A percentile compares a stretch with the other conserved stretches of the same genome.
Evolutionary conservation across 1,284 basidiomycete species (phyloP).

Genomic region (Apiotrichum brassicae): DNA sequence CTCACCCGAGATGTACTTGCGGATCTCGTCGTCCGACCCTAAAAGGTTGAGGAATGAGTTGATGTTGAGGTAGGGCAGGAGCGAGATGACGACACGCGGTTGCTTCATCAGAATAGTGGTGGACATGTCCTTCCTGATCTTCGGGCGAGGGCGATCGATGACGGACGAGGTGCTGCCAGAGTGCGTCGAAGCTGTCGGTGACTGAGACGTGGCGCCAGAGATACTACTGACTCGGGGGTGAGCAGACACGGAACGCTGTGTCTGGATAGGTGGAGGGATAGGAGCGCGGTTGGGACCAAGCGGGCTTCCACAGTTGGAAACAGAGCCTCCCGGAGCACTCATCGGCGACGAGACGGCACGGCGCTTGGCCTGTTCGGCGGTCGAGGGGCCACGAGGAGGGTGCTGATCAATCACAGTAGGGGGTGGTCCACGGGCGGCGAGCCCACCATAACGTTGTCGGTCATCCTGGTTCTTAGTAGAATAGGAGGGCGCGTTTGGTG

Average conservation of each 20-base stretch:
- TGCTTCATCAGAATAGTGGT: slow-evolving; percentile 22
- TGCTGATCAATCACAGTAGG: no score
- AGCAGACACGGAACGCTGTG: neutral
- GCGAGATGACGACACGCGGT: slow-evolving; percentile 29
- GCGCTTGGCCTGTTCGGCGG: no score
- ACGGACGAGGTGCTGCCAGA: slow-evolving; percentile 1
- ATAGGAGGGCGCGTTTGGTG: no score
- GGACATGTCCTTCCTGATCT: slow-evolving; percentile 2
- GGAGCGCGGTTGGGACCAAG: neutral
- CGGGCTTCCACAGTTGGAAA: neutral
- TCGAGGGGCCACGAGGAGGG: no score
- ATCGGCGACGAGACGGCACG: no score
- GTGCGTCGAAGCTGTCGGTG: neutral
- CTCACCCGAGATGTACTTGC: slow-evolving; percentile 40
- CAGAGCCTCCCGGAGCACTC: no score
- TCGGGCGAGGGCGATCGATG: slow-evolving; percentile 9
- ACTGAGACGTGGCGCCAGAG: neutral
- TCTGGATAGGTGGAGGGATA: neutral
- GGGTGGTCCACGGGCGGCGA: no score
- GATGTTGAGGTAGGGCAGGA: slow-evolving; percentile 38
- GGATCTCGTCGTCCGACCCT: slow-evolving; percentile 29
- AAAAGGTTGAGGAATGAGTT: slow-evolving; percentile 43
- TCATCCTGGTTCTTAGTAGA: no score
- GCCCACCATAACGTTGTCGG: no score
- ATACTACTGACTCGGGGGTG: neutral